Conservation (phyloP, 441 rosid species). For the Erodium moschatum region DNA sequence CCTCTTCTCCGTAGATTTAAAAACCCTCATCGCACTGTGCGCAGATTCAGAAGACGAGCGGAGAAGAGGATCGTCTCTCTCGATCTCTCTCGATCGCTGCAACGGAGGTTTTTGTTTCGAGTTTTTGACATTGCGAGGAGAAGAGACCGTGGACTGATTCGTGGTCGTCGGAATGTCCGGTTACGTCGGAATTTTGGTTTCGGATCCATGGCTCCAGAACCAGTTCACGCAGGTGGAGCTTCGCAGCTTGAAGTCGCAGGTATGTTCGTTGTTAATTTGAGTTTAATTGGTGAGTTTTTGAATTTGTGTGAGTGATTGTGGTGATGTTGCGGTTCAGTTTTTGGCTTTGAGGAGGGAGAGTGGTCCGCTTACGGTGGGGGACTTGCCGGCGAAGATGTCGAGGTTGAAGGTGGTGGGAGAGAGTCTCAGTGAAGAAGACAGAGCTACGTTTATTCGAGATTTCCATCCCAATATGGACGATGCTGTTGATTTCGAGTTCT, state of each 20-base stretch:
- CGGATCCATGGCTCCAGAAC: constrained; percentile 97
- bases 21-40: background rate
- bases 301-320: background rate
- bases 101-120: background rate
- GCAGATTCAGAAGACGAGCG: background rate
- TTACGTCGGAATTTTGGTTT: constrained; percentile 78
- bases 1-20: background rate
- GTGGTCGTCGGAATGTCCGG: background rate
- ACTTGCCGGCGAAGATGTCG: constrained; percentile 78
- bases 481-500: constrained; percentile 79
- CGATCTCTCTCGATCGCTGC: background rate
- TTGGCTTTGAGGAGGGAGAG: constrained; percentile 84
- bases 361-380: constrained; percentile 71
- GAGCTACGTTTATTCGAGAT: constrained; percentile 50
- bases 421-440: constrained; percentile 61
- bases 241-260: constrained; percentile 87
- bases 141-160: background rate
- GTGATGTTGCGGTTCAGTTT: constrained; percentile 34
- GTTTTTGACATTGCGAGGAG: background rate
- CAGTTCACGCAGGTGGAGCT: constrained; percentile 98
- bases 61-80: constrained; percentile 5
- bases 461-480: constrained; percentile 31
- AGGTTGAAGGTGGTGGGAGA: constrained; percentile 45
- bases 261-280: constrained; percentile 16
- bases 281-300: constrained; percentile 6